phyloP scores from a whole-genome alignment of 2,329 filamentous ascomycete genomes.

The Scedosporium minutisporum region DNA sequence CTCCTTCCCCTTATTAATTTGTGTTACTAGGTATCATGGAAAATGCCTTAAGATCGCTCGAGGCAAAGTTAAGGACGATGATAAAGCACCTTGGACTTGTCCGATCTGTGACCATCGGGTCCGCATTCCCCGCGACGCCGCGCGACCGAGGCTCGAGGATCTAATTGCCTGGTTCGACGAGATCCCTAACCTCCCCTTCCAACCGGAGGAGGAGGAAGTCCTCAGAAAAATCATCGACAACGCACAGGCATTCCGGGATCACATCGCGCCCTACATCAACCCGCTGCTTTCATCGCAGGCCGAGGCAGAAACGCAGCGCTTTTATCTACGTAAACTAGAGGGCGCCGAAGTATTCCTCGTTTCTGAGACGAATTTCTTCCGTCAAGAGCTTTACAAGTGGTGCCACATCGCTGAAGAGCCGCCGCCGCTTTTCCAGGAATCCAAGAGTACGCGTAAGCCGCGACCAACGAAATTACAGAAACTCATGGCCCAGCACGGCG shows the following conservation, averaged over 20 bases:
- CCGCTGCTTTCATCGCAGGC: conserved; percentile 71
- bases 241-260: conserved; percentile 74
- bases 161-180: conserved; percentile 77
- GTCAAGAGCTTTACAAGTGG: conserved; percentile 91
- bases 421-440: conserved; percentile 77
- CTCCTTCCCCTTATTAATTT: neutral
- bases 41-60: conserved; percentile 97
- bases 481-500: conserved; percentile 77
- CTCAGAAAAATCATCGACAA: conserved; percentile 79
- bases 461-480: conserved; percentile 96
- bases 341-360: conserved; percentile 88
- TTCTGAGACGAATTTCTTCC: conserved; percentile 95
- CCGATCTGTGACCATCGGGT: conserved; percentile 97
- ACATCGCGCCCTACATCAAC: conserved; percentile 72
- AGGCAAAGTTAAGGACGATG: conserved; percentile 95
- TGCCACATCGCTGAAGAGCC: conserved; percentile 78
- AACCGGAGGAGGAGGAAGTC: conserved; percentile 87
- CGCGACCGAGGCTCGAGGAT: conserved; percentile 89
- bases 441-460: conserved; percentile 87
- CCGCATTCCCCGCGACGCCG: conserved; percentile 92
- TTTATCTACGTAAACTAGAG: conserved; percentile 94
- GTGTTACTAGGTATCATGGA: conserved; percentile 73
- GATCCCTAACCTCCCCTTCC: conserved; percentile 72
- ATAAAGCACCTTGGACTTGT: conserved; percentile 76
- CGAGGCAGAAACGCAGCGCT: conserved; percentile 81